These are phyloP conservation scores for Candida multigemmis DNA, from an alignment of 805 yeast species.

Conservation along the genomic window DNA sequence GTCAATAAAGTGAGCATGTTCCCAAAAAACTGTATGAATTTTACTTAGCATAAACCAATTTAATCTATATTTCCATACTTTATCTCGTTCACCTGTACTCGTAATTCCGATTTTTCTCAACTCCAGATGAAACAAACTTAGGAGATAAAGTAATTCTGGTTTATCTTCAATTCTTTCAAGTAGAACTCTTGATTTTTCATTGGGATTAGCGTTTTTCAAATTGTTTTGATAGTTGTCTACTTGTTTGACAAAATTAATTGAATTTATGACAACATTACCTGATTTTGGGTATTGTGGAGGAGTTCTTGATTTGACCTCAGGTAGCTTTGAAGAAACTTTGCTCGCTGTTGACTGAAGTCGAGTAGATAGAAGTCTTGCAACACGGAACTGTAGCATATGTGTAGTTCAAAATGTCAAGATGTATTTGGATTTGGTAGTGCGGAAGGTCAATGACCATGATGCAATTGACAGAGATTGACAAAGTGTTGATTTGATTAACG, in stretches of 20 bases:
- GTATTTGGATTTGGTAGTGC: too few relatives aligned
- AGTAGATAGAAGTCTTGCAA: too few relatives aligned
- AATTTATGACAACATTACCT: conserved; percentile 8
- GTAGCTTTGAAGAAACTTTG: too few relatives aligned
- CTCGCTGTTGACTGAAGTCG: too few relatives aligned
- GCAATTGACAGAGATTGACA: too few relatives aligned
- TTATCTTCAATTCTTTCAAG: conserved; percentile 11
- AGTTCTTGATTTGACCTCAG: too few relatives aligned
- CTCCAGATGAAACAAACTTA: conserved; percentile 22
- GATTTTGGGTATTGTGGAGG: too few relatives aligned
- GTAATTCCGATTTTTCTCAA: conserved; percentile 19
- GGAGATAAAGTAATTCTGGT: conserved; percentile 20
- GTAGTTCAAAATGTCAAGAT: too few relatives aligned
- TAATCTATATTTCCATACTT: conserved; percentile 3
- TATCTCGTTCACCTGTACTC: neutral
- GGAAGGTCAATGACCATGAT: too few relatives aligned
- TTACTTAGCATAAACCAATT: conserved; percentile 11
- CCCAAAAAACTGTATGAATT: conserved; percentile 30
- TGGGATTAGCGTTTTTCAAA: conserved; percentile 11
- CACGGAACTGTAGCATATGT: too few relatives aligned
- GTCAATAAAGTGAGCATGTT: conserved; percentile 17
- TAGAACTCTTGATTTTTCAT: conserved; percentile 13
- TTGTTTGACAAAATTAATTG: conserved; percentile 17
- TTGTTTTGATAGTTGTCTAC: conserved; percentile 16
- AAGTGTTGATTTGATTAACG: too few relatives aligned